phyloP scores from a whole-genome alignment of 2,329 filamentous ascomycete species.

The Diplodia intermedia region DNA sequence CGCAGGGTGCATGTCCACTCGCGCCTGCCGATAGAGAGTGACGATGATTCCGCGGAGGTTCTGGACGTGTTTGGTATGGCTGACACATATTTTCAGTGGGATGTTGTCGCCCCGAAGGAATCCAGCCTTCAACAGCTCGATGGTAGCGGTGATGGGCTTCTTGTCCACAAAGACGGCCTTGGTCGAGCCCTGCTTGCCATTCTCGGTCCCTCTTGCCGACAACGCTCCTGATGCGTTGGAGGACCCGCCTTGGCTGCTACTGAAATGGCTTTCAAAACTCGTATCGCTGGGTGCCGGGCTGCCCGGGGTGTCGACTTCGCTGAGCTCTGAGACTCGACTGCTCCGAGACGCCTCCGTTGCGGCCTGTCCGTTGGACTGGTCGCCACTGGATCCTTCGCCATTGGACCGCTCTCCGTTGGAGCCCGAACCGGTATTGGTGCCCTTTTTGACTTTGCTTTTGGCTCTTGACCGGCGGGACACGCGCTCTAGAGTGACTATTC shows the following conservation, averaged over 20 bases:
- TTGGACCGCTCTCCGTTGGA: conserved; percentile 8
- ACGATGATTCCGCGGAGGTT: conserved; percentile 92
- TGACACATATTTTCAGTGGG: conserved; percentile 79
- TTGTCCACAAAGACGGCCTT: conserved; percentile 67
- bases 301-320: conserved; percentile 44
- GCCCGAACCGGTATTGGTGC: conserved; percentile 9
- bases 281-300: conserved; percentile 57
- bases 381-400: conserved; percentile 14
- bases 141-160: conserved; percentile 79
- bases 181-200: conserved; percentile 57
- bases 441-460: conserved; percentile 48
- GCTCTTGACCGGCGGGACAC: conserved; percentile 74
- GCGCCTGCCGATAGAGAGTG: conserved; percentile 87
- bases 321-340: conserved; percentile 39
- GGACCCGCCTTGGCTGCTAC: conserved; percentile 59
- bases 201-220: conserved; percentile 43
- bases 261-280: conserved; percentile 61
- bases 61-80: conserved; percentile 87
- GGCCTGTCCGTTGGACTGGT: conserved; percentile 22
- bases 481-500: conserved; percentile 86
- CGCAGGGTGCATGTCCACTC: conserved; percentile 79
- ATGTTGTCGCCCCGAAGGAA: conserved; percentile 85
- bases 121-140: conserved; percentile 82
- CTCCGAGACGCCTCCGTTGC: conserved; percentile 37
- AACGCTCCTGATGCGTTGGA: conserved; percentile 29